Conservation (phyloP, 768 basidiomycete species). For the Russula brevipes region DNA sequence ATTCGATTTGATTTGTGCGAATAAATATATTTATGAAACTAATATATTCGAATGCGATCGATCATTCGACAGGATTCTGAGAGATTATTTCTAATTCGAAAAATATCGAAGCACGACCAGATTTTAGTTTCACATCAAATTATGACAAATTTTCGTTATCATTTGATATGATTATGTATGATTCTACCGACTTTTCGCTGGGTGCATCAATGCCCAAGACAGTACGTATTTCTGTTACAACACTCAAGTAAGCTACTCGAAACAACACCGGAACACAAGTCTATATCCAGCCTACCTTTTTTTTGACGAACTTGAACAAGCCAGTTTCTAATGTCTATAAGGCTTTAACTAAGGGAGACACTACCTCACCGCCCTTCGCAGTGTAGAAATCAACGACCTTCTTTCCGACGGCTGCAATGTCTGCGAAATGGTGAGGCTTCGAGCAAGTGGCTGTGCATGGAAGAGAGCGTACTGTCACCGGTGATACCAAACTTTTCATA, state of each 20-base stretch:
- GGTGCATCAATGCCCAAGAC: neutral
- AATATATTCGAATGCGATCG: too few relatives aligned
- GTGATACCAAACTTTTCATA: slow-evolving; percentile 91
- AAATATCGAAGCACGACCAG: too few relatives aligned
- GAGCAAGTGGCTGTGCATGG: neutral
- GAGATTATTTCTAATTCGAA: too few relatives aligned
- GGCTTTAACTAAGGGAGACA: slow-evolving; percentile 78
- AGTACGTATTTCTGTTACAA: slow-evolving; percentile 2
- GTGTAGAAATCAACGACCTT: slow-evolving; percentile 87
- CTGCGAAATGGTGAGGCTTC: slow-evolving; percentile 32
- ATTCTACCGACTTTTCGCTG: too few relatives aligned
- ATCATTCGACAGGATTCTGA: too few relatives aligned
- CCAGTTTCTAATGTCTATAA: slow-evolving; percentile 34
- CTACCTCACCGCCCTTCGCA: slow-evolving; percentile 60
- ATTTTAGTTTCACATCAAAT: too few relatives aligned
- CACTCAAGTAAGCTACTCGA: neutral
- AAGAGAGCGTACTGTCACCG: slow-evolving; percentile 50
- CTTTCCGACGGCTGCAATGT: slow-evolving; percentile 76
- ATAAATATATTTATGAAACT: too few relatives aligned
- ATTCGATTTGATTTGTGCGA: too few relatives aligned
- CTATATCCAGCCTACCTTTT: neutral
- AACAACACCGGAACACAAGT: neutral
- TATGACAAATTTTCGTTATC: too few relatives aligned
- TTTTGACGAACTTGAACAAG: neutral
- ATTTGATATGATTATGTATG: too few relatives aligned